Evolutionary conservation across 2,329 filamentous ascomycete genomes (phyloP).

Genomic region (Microdochium nivale): DNA sequence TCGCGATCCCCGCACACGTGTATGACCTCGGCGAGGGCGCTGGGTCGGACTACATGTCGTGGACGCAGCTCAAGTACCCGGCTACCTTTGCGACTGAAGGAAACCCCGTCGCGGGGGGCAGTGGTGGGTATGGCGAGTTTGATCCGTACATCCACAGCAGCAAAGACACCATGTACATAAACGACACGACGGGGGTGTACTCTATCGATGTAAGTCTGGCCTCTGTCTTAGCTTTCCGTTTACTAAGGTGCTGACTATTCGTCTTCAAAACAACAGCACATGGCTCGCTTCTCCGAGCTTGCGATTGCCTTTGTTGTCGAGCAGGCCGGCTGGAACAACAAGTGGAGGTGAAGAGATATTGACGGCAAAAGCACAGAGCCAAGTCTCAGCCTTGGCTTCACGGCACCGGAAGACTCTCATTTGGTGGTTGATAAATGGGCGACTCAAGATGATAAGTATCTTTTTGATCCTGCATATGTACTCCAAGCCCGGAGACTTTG

Average conservation of each 20-base stretch:
- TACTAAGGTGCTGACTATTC: slow-evolving; percentile 5
- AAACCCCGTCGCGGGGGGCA: slow-evolving; percentile 18
- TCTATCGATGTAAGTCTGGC: slow-evolving; percentile 24
- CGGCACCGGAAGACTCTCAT: too few relatives aligned
- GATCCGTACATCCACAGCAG: slow-evolving; percentile 27
- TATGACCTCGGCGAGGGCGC: slow-evolving; percentile 20
- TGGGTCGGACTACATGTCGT: slow-evolving; percentile 33
- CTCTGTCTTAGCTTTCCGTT: not conserved
- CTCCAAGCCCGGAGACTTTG: too few relatives aligned
- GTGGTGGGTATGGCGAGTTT: slow-evolving; percentile 21
- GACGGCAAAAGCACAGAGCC: too few relatives aligned
- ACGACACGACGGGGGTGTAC: slow-evolving; percentile 27
- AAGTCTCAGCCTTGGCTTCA: too few relatives aligned
- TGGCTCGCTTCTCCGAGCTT: slow-evolving; percentile 30
- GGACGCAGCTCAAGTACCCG: slow-evolving; percentile 27
- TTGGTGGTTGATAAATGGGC: too few relatives aligned
- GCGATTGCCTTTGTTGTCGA: slow-evolving; percentile 29
- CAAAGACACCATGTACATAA: slow-evolving; percentile 26
- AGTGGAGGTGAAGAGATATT: slow-evolving; percentile 22
- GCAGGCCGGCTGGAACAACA: slow-evolving; percentile 29
- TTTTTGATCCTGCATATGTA: too few relatives aligned
- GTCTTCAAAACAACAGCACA: slow-evolving; percentile 18
- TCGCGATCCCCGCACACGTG: slow-evolving; percentile 23
- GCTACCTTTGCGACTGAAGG: slow-evolving; percentile 28
- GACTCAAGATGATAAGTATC: too few relatives aligned